phyloP scores from a whole-genome alignment of 176 grass and related monocot genomes.

The Luzula sylvatica region DNA sequence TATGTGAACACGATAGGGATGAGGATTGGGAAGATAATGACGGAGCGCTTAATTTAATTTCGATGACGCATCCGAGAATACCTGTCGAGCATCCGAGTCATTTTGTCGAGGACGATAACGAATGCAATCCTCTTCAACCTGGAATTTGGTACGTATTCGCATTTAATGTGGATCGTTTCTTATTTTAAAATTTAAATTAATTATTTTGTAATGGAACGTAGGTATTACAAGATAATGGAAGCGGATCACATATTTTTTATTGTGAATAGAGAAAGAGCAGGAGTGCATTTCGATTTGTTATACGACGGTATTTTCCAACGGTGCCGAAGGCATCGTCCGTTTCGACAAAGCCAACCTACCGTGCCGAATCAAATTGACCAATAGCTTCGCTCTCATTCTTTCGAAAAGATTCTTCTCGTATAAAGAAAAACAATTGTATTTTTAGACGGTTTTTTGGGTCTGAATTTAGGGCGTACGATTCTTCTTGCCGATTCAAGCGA shows the following conservation, averaged over 20 bases:
- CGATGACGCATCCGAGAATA: slow-evolving; percentile 78
- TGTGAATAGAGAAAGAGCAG: slow-evolving; percentile 86
- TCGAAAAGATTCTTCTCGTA: background rate
- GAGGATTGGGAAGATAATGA: slow-evolving; percentile 99
- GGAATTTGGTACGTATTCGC: slow-evolving; percentile 68
- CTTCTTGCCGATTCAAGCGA: slow-evolving; percentile 11
- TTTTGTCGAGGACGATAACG: slow-evolving; percentile 61
- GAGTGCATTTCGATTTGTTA: slow-evolving; percentile 87
- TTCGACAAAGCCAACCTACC: slow-evolving; percentile 47
- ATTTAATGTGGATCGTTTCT: background rate
- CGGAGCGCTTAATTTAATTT: slow-evolving; percentile 88
- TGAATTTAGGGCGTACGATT: slow-evolving; percentile 6
- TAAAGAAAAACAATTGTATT: background rate
- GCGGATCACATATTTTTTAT: slow-evolving; percentile 98
- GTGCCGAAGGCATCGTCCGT: slow-evolving; percentile 70
- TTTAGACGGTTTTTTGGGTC: background rate
- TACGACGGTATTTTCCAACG: slow-evolving; percentile 93
- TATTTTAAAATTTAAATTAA: background rate
- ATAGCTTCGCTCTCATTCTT: slow-evolving; percentile 18
- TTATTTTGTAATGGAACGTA: slow-evolving; percentile 9
- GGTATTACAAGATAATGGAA: slow-evolving; percentile 94
- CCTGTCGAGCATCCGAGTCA: slow-evolving; percentile 66
- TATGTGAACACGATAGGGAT: slow-evolving; percentile 43
- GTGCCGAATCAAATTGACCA: slow-evolving; percentile 48
- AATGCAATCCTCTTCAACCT: slow-evolving; percentile 81